phyloP scores from a whole-genome alignment of 805 yeast genomes.

The Yarrowia osloensis region DNA sequence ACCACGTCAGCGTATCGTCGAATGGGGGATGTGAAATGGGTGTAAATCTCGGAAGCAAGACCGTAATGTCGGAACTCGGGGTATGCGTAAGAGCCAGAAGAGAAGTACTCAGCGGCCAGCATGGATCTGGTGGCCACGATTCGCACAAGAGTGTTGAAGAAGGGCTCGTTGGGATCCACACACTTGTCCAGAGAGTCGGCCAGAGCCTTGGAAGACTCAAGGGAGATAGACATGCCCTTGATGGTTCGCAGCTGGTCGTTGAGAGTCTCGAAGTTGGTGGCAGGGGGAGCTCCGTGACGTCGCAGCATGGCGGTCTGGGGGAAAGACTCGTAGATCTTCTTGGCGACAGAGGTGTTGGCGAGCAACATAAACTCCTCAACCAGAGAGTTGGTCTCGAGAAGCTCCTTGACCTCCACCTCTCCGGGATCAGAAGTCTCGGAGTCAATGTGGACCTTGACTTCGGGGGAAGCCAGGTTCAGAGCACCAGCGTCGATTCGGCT shows the following conservation, averaged over 20 bases:
- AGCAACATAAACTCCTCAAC: constrained; percentile 98
- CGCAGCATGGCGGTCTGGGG: constrained; percentile 99
- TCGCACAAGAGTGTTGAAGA: constrained; percentile 88
- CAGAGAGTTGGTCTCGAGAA: constrained; percentile 87
- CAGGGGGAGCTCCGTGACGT: constrained; percentile 97
- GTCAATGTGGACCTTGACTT: constrained; percentile 95
- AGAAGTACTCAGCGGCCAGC: constrained; percentile 98
- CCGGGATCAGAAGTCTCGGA: constrained; percentile 96
- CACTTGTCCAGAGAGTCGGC: constrained; percentile 94
- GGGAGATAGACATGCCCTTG: constrained; percentile 71
- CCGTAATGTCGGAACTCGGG: constrained; percentile 96
- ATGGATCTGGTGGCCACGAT: constrained; percentile 98
- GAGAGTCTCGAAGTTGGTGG: constrained; percentile 83
- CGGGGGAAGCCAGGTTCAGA: constrained; percentile 93
- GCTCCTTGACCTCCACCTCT: constrained; percentile 87
- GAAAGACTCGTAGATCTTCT: constrained; percentile 84
- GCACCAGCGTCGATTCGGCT: constrained; percentile 94
- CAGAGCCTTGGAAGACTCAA: constrained; percentile 84
- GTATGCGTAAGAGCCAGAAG: constrained; percentile 85
- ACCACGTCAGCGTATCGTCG: constrained; percentile 97
- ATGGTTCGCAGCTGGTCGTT: constrained; percentile 85
- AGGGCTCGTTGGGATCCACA: constrained; percentile 78
- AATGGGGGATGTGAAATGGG: constrained; percentile 98
- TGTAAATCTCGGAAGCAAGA: constrained; percentile 93
- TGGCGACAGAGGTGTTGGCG: constrained; percentile 94